Evolutionary conservation across 2,329 filamentous ascomycete species (phyloP).

Genomic region (Trichophaea hybrida): DNA sequence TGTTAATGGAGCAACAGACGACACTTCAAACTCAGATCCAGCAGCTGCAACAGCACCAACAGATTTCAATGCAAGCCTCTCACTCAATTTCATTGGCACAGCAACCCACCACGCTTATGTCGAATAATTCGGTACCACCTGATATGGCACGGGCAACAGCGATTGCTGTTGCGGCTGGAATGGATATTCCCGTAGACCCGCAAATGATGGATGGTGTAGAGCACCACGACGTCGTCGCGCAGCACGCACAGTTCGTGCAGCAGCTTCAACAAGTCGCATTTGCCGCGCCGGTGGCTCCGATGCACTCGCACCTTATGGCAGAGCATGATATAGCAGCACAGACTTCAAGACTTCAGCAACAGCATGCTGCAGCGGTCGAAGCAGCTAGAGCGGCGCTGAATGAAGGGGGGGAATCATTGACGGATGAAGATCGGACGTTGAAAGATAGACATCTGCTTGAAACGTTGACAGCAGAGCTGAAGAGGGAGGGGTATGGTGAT

Average conservation of each 20-base stretch:
- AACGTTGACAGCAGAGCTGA: conserved; percentile 21
- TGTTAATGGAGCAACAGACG: not conserved
- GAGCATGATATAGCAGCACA: not conserved
- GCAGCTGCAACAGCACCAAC: conserved; percentile 13
- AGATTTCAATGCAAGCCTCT: not conserved
- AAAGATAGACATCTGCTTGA: conserved; percentile 21
- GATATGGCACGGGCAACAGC: not conserved
- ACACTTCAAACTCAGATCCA: conserved; percentile 7
- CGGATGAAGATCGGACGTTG: conserved; percentile 19
- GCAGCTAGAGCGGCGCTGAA: conserved; percentile 16
- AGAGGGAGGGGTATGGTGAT: conserved; percentile 10
- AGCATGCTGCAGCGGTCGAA: conserved; percentile 15
- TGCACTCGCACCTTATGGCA: not conserved
- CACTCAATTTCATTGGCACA: not conserved
- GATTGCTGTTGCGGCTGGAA: not conserved
- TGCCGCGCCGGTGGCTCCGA: conserved; percentile 1
- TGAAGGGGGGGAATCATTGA: conserved; percentile 13
- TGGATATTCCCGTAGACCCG: conserved; percentile 13
- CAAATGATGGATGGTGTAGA: conserved; percentile 18
- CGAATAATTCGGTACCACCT: not conserved
- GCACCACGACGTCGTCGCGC: not conserved
- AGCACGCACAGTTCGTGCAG: conserved; percentile 12
- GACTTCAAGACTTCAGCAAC: conserved; percentile 9
- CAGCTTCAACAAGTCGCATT: conserved; percentile 6
- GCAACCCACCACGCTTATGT: not conserved